A percentile compares a stretch with the other conserved stretches of the same genome.
These are phyloP conservation scores for Fremontodendron californicum DNA, from an alignment of 345 rosid genomes.

Conservation along the genomic window DNA sequence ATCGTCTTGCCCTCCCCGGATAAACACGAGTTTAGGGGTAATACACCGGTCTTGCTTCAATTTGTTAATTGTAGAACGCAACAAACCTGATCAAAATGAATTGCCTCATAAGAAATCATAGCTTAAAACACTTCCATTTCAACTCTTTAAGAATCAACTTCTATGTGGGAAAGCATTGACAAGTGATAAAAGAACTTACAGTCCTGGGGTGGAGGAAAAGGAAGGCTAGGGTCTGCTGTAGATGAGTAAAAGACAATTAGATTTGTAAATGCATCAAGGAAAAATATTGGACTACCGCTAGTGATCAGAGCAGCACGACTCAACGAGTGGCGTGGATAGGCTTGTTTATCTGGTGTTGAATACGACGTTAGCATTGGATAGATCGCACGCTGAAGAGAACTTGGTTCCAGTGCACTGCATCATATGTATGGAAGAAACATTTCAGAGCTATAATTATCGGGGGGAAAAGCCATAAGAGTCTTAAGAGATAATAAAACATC, in stretches of 20 bases:
- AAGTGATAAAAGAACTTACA: slow-evolving; percentile 48
- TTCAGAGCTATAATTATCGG: neutral
- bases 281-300: slow-evolving; percentile 93
- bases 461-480: neutral
- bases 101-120: neutral
- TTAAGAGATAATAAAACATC: neutral
- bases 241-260: slow-evolving; percentile 89
- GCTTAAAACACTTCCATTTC: neutral
- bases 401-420: slow-evolving; percentile 81
- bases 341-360: slow-evolving; percentile 76
- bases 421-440: slow-evolving; percentile 5
- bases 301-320: slow-evolving; percentile 89
- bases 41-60: slow-evolving; percentile 87
- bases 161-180: neutral
- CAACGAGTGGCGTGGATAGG: slow-evolving; percentile 89
- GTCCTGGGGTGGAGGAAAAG: slow-evolving; percentile 94
- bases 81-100: slow-evolving; percentile 44
- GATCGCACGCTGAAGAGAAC: slow-evolving; percentile 83
- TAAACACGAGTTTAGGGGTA: slow-evolving; percentile 79
- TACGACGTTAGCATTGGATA: slow-evolving; percentile 76
- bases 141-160: neutral
- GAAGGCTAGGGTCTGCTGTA: slow-evolving; percentile 73
- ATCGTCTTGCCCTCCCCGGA: slow-evolving; percentile 79
- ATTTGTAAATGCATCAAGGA: slow-evolving; percentile 89
- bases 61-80: slow-evolving; percentile 74